Conservation (phyloP, 257 asterid genomes). For the Osmanthus fragrans region DNA sequence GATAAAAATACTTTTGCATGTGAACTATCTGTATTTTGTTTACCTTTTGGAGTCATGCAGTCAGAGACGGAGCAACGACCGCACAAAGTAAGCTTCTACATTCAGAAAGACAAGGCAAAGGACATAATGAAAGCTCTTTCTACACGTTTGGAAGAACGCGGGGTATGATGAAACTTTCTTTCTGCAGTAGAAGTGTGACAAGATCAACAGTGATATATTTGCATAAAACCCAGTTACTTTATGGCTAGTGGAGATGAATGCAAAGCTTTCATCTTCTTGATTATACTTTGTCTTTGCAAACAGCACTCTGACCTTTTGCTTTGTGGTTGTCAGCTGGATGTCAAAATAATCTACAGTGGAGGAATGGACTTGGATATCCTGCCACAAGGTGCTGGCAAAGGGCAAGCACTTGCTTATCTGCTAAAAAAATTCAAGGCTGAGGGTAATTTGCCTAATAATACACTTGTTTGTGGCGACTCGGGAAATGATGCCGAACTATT, state of each 20-base stretch:
- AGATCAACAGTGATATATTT: background rate
- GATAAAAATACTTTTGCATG: slow-evolving; percentile 5
- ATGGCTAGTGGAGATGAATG: background rate
- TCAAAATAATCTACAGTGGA: slow-evolving; percentile 94
- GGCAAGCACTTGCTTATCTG: slow-evolving; percentile 97
- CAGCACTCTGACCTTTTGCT: slow-evolving; percentile 20
- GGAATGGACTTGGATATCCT: slow-evolving; percentile 93
- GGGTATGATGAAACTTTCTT: slow-evolving; percentile 58
- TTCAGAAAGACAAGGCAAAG: slow-evolving; percentile 75
- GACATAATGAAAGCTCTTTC: slow-evolving; percentile 61
- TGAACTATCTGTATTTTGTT: slow-evolving; percentile 21
- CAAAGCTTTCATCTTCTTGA: slow-evolving; percentile 4
- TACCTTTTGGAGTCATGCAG: slow-evolving; percentile 48
- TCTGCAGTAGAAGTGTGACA: background rate
- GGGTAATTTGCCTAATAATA: slow-evolving; percentile 70
- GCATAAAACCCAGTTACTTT: background rate
- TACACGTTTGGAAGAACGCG: slow-evolving; percentile 55
- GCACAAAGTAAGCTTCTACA: slow-evolving; percentile 90
- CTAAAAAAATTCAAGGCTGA: slow-evolving; percentile 66
- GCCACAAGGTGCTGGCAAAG: slow-evolving; percentile 99
- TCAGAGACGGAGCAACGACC: slow-evolving; percentile 98
- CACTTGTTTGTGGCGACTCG: slow-evolving; percentile 97
- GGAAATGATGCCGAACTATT: slow-evolving; percentile 97
- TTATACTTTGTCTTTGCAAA: background rate
- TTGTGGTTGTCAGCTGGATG: slow-evolving; percentile 73